Base-by-base conservation (phyloP, 805 yeast species). In the Kuraishia cidri region DNA sequence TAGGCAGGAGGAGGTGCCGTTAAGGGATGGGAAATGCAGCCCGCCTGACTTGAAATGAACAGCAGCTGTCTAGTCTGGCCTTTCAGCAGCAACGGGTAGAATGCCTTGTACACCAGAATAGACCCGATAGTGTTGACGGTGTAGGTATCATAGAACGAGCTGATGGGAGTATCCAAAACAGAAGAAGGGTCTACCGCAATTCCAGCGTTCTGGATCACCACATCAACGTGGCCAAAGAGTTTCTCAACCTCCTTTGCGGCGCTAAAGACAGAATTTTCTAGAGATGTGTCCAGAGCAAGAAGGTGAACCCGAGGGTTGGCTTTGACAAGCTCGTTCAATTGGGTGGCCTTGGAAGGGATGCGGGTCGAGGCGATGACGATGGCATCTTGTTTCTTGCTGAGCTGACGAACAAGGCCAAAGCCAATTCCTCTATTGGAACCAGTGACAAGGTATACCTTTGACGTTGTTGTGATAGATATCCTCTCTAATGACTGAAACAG, bases 21-120 rank as follows among this genome's bases (percentile, higher is more conserved):
- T 4, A 38, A 12, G 26, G 31, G 44, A 1, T 19, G 40, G 3
- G 39, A 37, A 14, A 48, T 37, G 15, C 52, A 44, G 5, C 50
- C 63, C 5, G 46, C 52, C 7, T 28, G 9, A 13, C 52, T 42
- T 7, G 62, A 46, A 9, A 53, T 34, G 33, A 52, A 52, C 16
- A 48, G 36, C n/a, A 57, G 29, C 33, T 52, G 40, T 37, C 45
- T 49, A 5, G 48, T 38, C 4, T 33, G 3, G n/a, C 41, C 39
- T 26, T 42, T 40, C 13, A 10, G n/a, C 31, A 53, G 38, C 29
- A 44, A 41, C 6, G 53, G 50, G 18, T 37, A 37, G 4, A 56
- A 14, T 7, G 36, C 44, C 33, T 44, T 36, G 37, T 33, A 27
- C 14, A 38, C 22, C 28, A 35, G 30, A n/a, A 54, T 36, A 4